phyloP scores from a whole-genome alignment of 2,329 filamentous ascomycete species.

The Intubia oerlemansii region DNA sequence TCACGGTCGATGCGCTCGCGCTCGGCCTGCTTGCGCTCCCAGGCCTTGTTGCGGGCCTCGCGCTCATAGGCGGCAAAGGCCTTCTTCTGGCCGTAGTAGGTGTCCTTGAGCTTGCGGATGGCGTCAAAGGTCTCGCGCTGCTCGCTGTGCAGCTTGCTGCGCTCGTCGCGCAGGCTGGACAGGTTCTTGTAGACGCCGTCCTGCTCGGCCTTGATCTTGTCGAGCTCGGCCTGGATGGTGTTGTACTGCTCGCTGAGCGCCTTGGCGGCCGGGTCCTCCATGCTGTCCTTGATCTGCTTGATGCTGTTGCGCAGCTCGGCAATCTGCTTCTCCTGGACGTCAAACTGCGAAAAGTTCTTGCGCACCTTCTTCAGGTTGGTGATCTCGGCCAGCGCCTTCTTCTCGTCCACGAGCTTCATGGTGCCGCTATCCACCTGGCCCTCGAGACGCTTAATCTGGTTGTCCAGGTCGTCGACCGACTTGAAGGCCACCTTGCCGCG shows the following conservation, averaged over 20 bases:
- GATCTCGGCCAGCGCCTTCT: conserved; percentile 73
- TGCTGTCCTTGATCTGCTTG: conserved; percentile 65
- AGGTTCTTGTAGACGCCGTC: conserved; percentile 80
- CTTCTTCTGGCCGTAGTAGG: conserved; percentile 62
- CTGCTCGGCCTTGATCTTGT: conserved; percentile 78
- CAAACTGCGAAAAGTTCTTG: conserved; percentile 77
- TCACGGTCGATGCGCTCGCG: conserved; percentile 51
- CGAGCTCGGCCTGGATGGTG: conserved; percentile 69
- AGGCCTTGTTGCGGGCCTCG: conserved; percentile 53
- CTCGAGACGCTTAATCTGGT: conserved; percentile 60
- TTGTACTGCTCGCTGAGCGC: conserved; percentile 73
- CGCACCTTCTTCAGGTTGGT: conserved; percentile 67
- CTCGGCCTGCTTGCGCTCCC: conserved; percentile 66
- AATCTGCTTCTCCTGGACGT: conserved; percentile 72
- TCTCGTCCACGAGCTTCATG: conserved; percentile 95
- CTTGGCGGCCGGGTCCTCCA: conserved; percentile 83
- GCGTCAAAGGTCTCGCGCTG: conserved; percentile 71
- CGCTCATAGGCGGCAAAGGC: conserved; percentile 70
- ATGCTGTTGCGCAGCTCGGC: conserved; percentile 74
- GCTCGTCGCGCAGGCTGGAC: conserved; percentile 66
- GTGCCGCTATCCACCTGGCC: conserved; percentile 70
- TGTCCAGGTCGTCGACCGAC: conserved; percentile 70
- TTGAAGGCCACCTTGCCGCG: conserved; percentile 69
- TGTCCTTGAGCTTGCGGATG: conserved; percentile 75
- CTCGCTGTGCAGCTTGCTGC: conserved; percentile 60